Conservation (phyloP, 768 basidiomycete genomes). For the Mycena amicta region DNA sequence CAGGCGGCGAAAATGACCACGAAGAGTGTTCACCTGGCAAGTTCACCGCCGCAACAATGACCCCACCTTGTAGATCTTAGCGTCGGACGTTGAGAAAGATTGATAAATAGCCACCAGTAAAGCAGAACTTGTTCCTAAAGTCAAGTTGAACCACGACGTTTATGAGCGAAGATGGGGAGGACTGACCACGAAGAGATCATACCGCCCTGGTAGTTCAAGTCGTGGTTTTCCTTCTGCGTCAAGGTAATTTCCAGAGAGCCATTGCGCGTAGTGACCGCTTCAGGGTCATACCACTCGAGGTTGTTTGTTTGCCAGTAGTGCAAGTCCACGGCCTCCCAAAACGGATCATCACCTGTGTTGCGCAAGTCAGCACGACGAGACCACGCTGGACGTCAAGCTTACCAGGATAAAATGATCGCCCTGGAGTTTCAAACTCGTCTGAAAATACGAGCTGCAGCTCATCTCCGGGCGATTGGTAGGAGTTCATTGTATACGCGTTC, state of each 20-base stretch:
- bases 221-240: constrained; percentile 64
- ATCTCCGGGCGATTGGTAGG: constrained; percentile 54
- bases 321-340: constrained; percentile 72
- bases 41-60: constrained; percentile 65
- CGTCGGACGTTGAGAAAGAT: too few relatives aligned
- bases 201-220: constrained; percentile 72
- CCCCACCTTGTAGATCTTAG: too few relatives aligned
- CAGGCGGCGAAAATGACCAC: constrained; percentile 35
- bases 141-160: not conserved
- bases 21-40: constrained; percentile 55
- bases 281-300: constrained; percentile 82
- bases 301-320: constrained; percentile 65
- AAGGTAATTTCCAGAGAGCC: constrained; percentile 81
- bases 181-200: constrained; percentile 52
- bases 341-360: constrained; percentile 17
- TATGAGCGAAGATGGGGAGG: too few relatives aligned
- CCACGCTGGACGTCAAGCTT: constrained; percentile 27
- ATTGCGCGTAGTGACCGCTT: constrained; percentile 67
- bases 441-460: constrained; percentile 77
- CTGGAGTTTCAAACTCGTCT: constrained; percentile 84
- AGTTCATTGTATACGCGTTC: constrained; percentile 52
- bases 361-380: not conserved
- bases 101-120: too few relatives aligned
- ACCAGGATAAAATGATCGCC: constrained; percentile 82
- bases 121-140: constrained; percentile 89